Evolutionary conservation across 2,329 filamentous ascomycete species (phyloP).

Genomic region (Berkeleyomyces rouxiae): DNA sequence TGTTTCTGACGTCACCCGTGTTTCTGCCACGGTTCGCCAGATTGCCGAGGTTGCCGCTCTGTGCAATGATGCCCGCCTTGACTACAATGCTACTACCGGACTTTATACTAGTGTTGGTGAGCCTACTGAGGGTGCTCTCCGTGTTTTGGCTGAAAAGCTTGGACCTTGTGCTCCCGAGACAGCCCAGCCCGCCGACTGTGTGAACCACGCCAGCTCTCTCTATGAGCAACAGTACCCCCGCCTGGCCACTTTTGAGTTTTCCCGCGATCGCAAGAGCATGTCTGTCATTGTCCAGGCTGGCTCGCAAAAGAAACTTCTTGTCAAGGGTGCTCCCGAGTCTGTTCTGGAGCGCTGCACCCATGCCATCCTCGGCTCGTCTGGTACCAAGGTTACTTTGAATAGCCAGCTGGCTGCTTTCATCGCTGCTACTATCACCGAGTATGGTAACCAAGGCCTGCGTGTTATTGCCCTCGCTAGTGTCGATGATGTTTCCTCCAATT

Average conservation of each 20-base stretch:
- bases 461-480: slow-evolving; percentile 85
- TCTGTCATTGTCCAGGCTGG: slow-evolving; percentile 71
- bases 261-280: slow-evolving; percentile 97
- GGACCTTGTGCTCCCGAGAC: slow-evolving; percentile 54
- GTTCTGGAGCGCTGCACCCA: slow-evolving; percentile 85
- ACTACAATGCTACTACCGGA: slow-evolving; percentile 61
- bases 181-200: slow-evolving; percentile 40
- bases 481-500: slow-evolving; percentile 55
- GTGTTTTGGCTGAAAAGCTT: slow-evolving; percentile 85
- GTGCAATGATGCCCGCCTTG: slow-evolving; percentile 77
- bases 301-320: slow-evolving; percentile 61
- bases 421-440: slow-evolving; percentile 66
- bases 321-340: slow-evolving; percentile 92
- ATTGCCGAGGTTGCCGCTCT: slow-evolving; percentile 57
- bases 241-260: slow-evolving; percentile 88
- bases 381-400: slow-evolving; percentile 58
- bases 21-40: slow-evolving; percentile 62
- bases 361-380: slow-evolving; percentile 58
- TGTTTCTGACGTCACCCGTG: slow-evolving; percentile 49
- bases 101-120: slow-evolving; percentile 76
- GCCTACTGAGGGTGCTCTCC: slow-evolving; percentile 83
- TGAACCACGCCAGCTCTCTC: slow-evolving; percentile 68
- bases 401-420: slow-evolving; percentile 54
- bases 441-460: slow-evolving; percentile 81
- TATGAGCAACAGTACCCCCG: slow-evolving; percentile 64